Evolutionary conservation across 2,329 filamentous ascomycete species (phyloP).

Genomic region (Talaromyces rugulosus): DNA sequence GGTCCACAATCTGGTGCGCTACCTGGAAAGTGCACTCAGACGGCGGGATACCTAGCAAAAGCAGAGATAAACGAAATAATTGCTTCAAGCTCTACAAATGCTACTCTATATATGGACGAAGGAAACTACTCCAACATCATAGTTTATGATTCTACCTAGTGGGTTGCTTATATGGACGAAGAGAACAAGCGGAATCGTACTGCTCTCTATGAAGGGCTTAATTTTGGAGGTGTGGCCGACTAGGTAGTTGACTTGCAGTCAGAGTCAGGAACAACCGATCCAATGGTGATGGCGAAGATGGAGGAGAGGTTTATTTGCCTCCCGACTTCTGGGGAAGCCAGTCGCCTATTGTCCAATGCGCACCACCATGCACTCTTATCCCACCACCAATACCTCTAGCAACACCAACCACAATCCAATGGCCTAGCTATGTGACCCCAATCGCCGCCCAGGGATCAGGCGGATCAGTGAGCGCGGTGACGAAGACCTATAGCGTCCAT

Average conservation of each 20-base stretch:
- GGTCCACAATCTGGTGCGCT: constrained; percentile 27
- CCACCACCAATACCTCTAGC: too few relatives aligned
- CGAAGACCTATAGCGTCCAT: too few relatives aligned
- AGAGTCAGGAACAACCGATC: too few relatives aligned
- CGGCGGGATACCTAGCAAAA: constrained; percentile 30
- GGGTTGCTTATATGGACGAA: not conserved
- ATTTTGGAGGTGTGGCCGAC: not conserved
- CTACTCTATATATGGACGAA: not conserved
- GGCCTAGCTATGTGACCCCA: too few relatives aligned
- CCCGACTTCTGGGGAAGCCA: too few relatives aligned
- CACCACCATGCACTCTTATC: too few relatives aligned
- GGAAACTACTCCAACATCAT: not conserved
- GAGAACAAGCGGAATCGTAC: not conserved
- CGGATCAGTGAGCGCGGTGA: too few relatives aligned
- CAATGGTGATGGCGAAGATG: too few relatives aligned
- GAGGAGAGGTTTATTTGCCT: too few relatives aligned
- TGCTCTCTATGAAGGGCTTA: not conserved
- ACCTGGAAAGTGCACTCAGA: constrained; percentile 33
- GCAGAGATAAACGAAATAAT: not conserved
- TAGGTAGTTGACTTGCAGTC: not conserved
- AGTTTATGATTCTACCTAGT: not conserved
- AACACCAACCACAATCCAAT: too few relatives aligned
- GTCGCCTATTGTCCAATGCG: too few relatives aligned
- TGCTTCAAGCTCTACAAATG: not conserved
- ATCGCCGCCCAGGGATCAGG: too few relatives aligned